A percentile compares a stretch with the other conserved stretches of the same genome.
Conservation (phyloP, 2,329 filamentous ascomycete genomes). For the Fusarium nisikadoi region DNA sequence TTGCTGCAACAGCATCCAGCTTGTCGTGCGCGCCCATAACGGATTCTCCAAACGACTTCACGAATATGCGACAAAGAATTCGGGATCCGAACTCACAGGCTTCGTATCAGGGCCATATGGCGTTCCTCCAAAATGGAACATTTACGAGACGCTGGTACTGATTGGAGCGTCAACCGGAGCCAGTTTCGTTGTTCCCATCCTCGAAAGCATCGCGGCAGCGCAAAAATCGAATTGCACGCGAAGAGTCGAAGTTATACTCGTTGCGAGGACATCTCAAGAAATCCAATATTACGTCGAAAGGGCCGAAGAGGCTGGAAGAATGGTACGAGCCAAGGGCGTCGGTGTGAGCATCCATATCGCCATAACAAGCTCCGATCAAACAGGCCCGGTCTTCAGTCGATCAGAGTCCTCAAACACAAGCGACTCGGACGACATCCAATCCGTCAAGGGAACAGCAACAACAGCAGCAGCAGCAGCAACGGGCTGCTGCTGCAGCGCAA, state of each 20-base stretch:
- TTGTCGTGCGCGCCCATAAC: slow-evolving; percentile 65
- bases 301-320: slow-evolving; percentile 56
- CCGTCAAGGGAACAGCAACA: slow-evolving; percentile 13
- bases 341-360: slow-evolving; percentile 64
- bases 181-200: slow-evolving; percentile 68
- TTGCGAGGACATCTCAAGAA: slow-evolving; percentile 63
- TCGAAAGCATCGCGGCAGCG: slow-evolving; percentile 63
- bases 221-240: slow-evolving; percentile 59
- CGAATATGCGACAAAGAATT: slow-evolving; percentile 54
- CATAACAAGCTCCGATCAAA: slow-evolving; percentile 54
- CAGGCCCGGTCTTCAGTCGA: slow-evolving; percentile 43
- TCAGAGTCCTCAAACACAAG: slow-evolving; percentile 22
- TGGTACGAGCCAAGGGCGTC: slow-evolving; percentile 56
- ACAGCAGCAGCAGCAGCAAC: slow-evolving; percentile 2
- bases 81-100: slow-evolving; percentile 45
- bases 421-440: slow-evolving; percentile 36
- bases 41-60: slow-evolving; percentile 68
- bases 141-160: slow-evolving; percentile 68
- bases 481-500: slow-evolving; percentile 40
- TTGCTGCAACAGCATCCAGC: slow-evolving; percentile 68
- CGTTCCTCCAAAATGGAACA: slow-evolving; percentile 64
- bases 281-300: slow-evolving; percentile 65
- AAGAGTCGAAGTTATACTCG: slow-evolving; percentile 63
- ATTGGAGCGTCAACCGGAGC: slow-evolving; percentile 72
- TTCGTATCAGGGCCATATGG: slow-evolving; percentile 69